Base-by-base conservation (phyloP, 2,329 filamentous ascomycete species). In the Pseudogymnoascus verrucosus region DNA sequence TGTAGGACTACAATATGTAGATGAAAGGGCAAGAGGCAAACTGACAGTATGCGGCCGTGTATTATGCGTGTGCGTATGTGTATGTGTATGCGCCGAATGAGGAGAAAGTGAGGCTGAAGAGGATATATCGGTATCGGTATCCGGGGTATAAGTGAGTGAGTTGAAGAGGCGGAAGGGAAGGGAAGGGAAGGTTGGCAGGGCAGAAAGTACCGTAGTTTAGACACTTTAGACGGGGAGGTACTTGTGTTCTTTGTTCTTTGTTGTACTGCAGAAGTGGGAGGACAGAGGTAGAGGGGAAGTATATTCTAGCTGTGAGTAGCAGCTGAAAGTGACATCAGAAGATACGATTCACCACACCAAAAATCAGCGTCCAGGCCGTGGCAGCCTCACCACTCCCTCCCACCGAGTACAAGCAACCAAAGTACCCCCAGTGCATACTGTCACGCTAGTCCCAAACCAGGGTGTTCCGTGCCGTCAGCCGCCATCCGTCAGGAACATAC, bases 101-200 rank as follows among this genome's bases (percentile, higher is more conserved):
- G 47, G 47, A 57, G 47, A 57, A 57, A 57, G 47, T 57, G 47
- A 57, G 47, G 47, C 47, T 57, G 26, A 57, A 57, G 47, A 57
- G n/a, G 47, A 57, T 34, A 34, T 57, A n/a, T n/a, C n/a, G n/a
- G n/a, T n/a, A n/a, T 57, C 26, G 47, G 26, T 57, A 57, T 57
- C 47, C 47, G n/a, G 47, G 47, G 47, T 57, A 57, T 57, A 57
- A 19, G 47, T 34, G 26, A 51, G n/a, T n/a, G n/a, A n/a, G n/a
- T n/a, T n/a, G n/a, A n/a, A 57, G 47, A 57, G 47, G 26, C 47
- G 26, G 47, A 57, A 57, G 47, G 47, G 47, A 57, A 57, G 47
- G 47, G 47, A 34, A 57, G 47, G 47, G 47, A 57, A 57, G 26
- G 47, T 57, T 57, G 47, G 47, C 14, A 54, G 47, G 47, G 47